phyloP scores from a whole-genome alignment of 2,329 filamentous ascomycete species.

The Akanthomyces lecanii region DNA sequence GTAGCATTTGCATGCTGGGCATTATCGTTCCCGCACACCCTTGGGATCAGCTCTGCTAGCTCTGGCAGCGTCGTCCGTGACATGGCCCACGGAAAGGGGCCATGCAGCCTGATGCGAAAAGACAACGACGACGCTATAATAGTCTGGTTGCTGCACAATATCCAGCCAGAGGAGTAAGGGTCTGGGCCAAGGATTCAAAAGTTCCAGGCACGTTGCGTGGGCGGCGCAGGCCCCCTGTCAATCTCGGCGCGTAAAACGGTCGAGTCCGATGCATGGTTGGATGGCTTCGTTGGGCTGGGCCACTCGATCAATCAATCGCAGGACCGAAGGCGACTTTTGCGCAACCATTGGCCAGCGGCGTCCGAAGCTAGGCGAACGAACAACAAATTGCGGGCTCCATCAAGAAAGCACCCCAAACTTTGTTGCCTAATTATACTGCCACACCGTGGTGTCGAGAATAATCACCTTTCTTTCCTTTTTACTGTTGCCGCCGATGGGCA shows the following conservation, averaged over 20 bases:
- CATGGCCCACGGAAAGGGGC: not conserved
- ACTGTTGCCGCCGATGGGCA: not conserved
- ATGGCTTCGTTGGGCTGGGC: slow-evolving; percentile 6
- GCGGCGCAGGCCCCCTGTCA: slow-evolving; percentile 5
- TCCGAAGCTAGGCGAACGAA: slow-evolving; percentile 2
- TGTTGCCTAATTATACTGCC: not conserved
- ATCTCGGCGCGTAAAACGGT: slow-evolving; percentile 15
- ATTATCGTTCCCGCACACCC: not conserved
- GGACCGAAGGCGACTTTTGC: not conserved
- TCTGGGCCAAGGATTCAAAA: not conserved
- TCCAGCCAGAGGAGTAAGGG: not conserved
- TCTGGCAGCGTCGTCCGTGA: not conserved
- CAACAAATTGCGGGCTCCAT: slow-evolving; percentile 10
- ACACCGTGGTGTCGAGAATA: slow-evolving; percentile 5
- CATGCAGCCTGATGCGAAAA: not conserved
- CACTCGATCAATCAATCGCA: slow-evolving; percentile 17
- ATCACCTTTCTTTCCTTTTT: not conserved
- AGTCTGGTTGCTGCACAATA: not conserved
- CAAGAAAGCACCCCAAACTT: not conserved
- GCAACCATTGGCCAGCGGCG: slow-evolving; percentile 14
- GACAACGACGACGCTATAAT: slow-evolving; percentile 2
- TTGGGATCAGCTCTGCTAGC: not conserved
- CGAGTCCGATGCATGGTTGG: slow-evolving; percentile 14
- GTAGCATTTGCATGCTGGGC: not conserved
- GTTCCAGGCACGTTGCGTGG: not conserved